phyloP scores from a whole-genome alignment of 768 basidiomycete genomes.

The Suillus luteus region DNA sequence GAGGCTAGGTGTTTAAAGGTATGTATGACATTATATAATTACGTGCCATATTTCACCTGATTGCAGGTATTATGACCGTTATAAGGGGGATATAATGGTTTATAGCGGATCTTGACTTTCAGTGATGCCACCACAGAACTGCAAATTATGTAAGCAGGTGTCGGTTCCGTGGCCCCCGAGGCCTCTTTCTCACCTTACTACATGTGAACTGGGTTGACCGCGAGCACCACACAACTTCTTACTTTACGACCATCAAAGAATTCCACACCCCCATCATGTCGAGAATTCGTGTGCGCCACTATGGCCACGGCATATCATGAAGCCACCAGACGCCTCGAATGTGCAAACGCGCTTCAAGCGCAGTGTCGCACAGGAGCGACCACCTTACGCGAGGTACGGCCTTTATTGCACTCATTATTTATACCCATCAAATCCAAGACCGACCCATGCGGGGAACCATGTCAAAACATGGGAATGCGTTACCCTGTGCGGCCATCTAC shows the following conservation, averaged over 20 bases:
- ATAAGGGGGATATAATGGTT: neutral
- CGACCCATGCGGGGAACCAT: neutral
- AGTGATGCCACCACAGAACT: too few species aligned
- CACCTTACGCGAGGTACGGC: neutral
- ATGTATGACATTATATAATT: neutral
- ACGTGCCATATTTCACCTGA: neutral
- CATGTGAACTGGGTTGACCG: neutral
- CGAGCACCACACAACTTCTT: neutral
- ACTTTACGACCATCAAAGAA: neutral
- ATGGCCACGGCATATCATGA: neutral
- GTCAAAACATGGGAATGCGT: neutral
- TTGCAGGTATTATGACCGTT: neutral
- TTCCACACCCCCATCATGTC: neutral
- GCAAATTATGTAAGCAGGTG: neutral
- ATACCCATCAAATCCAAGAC: neutral
- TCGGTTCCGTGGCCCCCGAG: neutral
- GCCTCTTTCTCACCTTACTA: neutral
- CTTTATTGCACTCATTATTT: neutral
- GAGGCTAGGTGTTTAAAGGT: conserved; percentile 4
- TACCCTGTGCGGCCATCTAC: neutral
- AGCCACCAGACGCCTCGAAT: neutral
- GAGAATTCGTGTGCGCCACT: neutral
- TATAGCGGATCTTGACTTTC: too few species aligned
- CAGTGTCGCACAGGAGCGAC: too few species aligned
- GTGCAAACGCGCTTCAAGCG: neutral